Evolutionary conservation across 169 alveolate genomes (phyloP).

Genomic region (Blepharisma undulans): DNA sequence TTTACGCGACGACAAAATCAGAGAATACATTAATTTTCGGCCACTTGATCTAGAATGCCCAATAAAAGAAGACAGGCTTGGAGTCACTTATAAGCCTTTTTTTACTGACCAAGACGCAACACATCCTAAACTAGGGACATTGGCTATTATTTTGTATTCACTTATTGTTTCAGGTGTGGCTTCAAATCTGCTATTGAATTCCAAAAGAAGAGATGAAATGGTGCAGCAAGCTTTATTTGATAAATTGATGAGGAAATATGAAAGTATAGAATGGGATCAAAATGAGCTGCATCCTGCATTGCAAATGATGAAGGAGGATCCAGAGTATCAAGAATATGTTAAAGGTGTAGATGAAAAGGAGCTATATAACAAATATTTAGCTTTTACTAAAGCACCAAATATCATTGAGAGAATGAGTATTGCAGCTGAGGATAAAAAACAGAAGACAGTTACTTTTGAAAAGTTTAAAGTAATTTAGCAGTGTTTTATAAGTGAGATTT

Average conservation of each 20-base stretch:
- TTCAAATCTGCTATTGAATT: neutral
- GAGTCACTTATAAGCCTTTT: slow-evolving; percentile 27
- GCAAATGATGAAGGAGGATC: neutral
- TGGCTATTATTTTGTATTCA: neutral
- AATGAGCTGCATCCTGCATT: slow-evolving; percentile 14
- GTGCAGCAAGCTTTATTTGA: slow-evolving; percentile 1
- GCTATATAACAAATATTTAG: neutral
- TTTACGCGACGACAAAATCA: neutral
- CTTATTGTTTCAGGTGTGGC: neutral
- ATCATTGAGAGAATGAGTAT: neutral
- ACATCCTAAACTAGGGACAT: slow-evolving; percentile 39
- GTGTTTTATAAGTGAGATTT: neutral
- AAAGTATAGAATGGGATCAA: neutral
- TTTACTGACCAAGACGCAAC: slow-evolving; percentile 31
- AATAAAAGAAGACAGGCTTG: slow-evolving; percentile 5
- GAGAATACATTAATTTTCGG: slow-evolving; percentile 32
- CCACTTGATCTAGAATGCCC: slow-evolving; percentile 23
- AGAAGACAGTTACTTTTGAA: neutral
- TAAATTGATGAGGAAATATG: slow-evolving; percentile 19
- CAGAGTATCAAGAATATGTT: neutral
- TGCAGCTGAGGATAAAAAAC: neutral
- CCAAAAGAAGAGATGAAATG: neutral
- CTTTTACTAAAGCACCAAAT: neutral
- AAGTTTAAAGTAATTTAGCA: neutral
- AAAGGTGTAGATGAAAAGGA: neutral